A percentile compares a stretch with the other conserved stretches of the same genome.
These are phyloP conservation scores for Cyathus striatus DNA, from an alignment of 768 basidiomycete species.

Conservation along the genomic window DNA sequence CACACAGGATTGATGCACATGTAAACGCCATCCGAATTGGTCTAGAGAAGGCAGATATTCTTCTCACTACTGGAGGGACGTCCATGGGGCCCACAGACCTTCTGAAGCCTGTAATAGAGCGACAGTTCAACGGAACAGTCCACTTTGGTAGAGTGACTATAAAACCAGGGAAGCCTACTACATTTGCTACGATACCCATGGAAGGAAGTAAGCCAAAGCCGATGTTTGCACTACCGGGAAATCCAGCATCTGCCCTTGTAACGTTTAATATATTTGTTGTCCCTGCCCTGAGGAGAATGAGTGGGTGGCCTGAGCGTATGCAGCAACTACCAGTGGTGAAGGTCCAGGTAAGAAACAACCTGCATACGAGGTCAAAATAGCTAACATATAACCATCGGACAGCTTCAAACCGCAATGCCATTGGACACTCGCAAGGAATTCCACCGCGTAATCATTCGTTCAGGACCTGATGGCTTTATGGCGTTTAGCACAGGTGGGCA, in stretches of 20 bases:
- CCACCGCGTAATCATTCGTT: conserved; percentile 69
- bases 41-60: conserved; percentile 59
- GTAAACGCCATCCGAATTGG: conserved; percentile 52
- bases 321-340: conserved; percentile 57
- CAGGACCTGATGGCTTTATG: conserved; percentile 39
- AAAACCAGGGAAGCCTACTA: conserved; percentile 87
- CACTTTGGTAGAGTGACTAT: conserved; percentile 85
- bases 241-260: conserved; percentile 84
- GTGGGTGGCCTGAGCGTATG: conserved; percentile 53
- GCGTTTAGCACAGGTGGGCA: conserved; percentile 86
- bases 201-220: conserved; percentile 41
- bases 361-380: background rate
- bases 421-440: conserved; percentile 78
- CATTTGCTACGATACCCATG: conserved; percentile 73
- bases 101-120: conserved; percentile 84
- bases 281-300: conserved; percentile 69
- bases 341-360: conserved; percentile 48
- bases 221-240: conserved; percentile 83
- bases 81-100: conserved; percentile 89
- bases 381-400: conserved; percentile 1
- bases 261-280: conserved; percentile 83
- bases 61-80: conserved; percentile 86
- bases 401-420: conserved; percentile 58
- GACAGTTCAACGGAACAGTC: conserved; percentile 65
- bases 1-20: conserved; percentile 53